Conservation (phyloP, 768 basidiomycete species). For the Termitomyces heimii region DNA sequence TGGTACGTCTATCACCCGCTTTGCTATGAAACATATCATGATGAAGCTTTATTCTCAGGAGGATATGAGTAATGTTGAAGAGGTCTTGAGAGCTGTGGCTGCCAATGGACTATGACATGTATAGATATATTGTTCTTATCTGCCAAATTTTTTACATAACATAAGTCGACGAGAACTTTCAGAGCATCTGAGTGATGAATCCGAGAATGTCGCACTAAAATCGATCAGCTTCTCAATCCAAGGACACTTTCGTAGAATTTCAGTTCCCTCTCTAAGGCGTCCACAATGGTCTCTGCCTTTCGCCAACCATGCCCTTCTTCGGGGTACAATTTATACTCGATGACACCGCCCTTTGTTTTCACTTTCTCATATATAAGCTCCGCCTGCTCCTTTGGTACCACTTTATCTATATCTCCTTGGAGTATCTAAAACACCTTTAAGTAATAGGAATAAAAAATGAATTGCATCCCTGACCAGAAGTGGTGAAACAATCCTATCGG, state of each 20-base stretch:
- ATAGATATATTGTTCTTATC: background rate
- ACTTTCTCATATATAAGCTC: conserved; percentile 51
- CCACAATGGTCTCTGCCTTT: conserved; percentile 46
- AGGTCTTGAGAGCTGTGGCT: background rate
- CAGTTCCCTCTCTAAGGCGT: conserved; percentile 47
- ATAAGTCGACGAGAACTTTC: background rate
- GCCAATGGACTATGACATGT: conserved; percentile 4
- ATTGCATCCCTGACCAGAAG: conserved; percentile 43
- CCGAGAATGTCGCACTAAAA: background rate
- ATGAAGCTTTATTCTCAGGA: background rate
- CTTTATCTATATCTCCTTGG: conserved; percentile 57
- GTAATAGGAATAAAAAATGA: background rate
- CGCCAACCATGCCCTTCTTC: conserved; percentile 68
- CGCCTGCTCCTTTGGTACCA: conserved; percentile 67
- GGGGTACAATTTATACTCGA: conserved; percentile 54
- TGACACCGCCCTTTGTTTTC: conserved; percentile 39
- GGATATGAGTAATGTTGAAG: conserved; percentile 9
- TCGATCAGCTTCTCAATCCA: conserved; percentile 16
- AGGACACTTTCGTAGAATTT: conserved; percentile 48
- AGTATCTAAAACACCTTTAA: conserved; percentile 39
- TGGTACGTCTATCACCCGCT: background rate
- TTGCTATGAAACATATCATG: background rate
- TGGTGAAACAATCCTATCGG: conserved; percentile 54
- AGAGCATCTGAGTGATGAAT: background rate
- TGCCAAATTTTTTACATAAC: background rate